Evolutionary conservation across 306 rosid genomes (phyloP), one percentile per base, ranked within the genome.

Genomic region (Fragaria ananassa): DNA sequence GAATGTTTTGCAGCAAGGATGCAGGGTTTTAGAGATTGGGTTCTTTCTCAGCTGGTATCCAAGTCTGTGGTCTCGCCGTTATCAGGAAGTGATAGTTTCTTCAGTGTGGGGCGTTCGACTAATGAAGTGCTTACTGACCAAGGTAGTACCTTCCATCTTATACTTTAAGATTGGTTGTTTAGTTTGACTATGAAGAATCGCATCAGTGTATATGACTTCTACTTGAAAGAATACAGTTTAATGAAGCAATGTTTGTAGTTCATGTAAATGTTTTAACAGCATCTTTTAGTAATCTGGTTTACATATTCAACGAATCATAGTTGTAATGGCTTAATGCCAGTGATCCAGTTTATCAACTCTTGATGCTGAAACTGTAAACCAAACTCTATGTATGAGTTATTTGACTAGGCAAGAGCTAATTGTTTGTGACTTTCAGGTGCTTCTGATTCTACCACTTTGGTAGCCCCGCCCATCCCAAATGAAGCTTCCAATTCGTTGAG

Each of bases 1-100:
- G 44, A 74, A 73, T 70, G 39, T 50, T 80, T 62, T 80, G 90
- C 89, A 86, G 88, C 90, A 75, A 87, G 75, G 77, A 95, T 95
- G 99, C 89, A 89, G 83, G 87, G 91, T 80, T 62, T 90, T 58
- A 86, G 88, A 74, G 96, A 95, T 45, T 92, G 97, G 97, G 42
- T 95, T 69, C 86, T 89, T 71, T 88, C 99, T 73, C 99, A 92
- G 78, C 67, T 95, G 25, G 79, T 92, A 35, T 91, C 97, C 80
- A 90, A 83, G 68, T 88, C 97, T 13, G 71, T 89, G 88, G 86
- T 89, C 74, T 89, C 85, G 49, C 90, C 97, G 21, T 77, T 88
- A 71, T 87, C 91, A 0, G 88, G 87, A 61, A 70, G 90, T 70
- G 83, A 80, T 78, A 60, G 83, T 79, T 81, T 87, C 79, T 88